Evolutionary conservation across 2,329 filamentous ascomycete genomes (phyloP), one percentile per base, ranked within the genome.

Genomic region (Exutisphaerella laricina): DNA sequence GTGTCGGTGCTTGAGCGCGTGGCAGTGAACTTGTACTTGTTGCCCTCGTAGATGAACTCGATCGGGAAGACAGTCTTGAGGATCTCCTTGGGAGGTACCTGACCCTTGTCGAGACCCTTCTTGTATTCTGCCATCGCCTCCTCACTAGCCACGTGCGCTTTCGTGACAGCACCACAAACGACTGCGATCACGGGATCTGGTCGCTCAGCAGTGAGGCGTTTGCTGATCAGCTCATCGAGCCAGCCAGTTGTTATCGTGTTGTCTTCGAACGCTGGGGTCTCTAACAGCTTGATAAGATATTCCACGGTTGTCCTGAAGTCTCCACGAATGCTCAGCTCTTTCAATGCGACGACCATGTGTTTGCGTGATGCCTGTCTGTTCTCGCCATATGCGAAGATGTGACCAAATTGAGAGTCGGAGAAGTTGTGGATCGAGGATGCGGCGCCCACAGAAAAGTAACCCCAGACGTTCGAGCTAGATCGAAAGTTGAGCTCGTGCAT

Each of bases 401-500:
- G 92, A 70, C 92, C 92, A 59, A 98, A 98, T 64, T 98, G 92
- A 62, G 86, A 94, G 73, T 98, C 92, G 5, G 92, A 97, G 77
- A 95, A 98, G 69, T 88, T 96, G 79, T 98, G 92, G 55, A 98
- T 98, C 69, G 89, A 89, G 72, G 89, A 90, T 43, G 88, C 84
- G 7, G 89, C 92, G 72, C 89, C 87, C 66, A 98, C 92, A 40
- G 92, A 98, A 80, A 98, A 98, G 71, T 98, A 98, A 77, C 92
- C 92, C 92, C 92, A 98, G 43, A 97, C 92, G 58, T 98, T 98
- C 51, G 92, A 97, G 66, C 88, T 95, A 73, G 85, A 94, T 64
- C 92, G 81, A 80, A 98, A 98, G 77, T 98, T 98, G 62, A 98
- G 75, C 64, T 98, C 92, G 73, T 97, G 92, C 80, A 98, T 94